Evolutionary conservation across 1,139 yeast genomes (phyloP), one percentile per base, ranked within the genome.

Genomic region (Geotrichum macrosporum): DNA sequence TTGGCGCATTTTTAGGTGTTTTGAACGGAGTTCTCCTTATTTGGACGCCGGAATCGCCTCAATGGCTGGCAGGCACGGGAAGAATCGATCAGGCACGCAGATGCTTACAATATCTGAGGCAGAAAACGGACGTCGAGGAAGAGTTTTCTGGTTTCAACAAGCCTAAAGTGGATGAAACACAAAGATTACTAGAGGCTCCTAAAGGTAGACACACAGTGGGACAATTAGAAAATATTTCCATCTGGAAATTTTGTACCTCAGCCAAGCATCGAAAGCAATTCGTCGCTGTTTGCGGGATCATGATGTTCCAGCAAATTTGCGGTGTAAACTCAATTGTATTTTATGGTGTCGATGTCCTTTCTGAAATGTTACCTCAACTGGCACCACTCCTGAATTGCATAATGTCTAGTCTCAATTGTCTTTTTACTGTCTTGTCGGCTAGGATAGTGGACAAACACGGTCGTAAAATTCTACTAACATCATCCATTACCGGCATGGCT

Each of bases 281-380:
- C 41, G 60, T 76, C 30, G 85, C 81, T 0, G 84, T 89, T 3
- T 77, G 88, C 0, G 80, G 85, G 2, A 75, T 87, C 27, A 77
- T 89, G 73, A 70, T 81, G n/a, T 81, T 89, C 27, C 97, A 92
- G 66, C 98, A 92, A 63, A 77, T 89, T 53, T 81, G 89, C 57
- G 98, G 98, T 24, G 84, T 92, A 61, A 92, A 92, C 65, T 80
- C 96, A 1, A 87, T 92, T 53, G 78, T 89, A 19, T 87, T 89
- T 63, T 92, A 89, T 63, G 97, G 98, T 3, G 96, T 88, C 3
- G 77, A 86, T 6, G 84, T 89, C 3, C 71, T 92, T 47, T 73
- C 82, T 18, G 70, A 78, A 5, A 71, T 84, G 3, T 74, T 85
- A 56, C 96, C 96, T 2, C 69, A 75, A 20, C 72, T 77, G 48